A percentile compares a stretch with the other conserved stretches of the same genome.
phyloP scores from a whole-genome alignment of 352 stramenopile genomes.

The Phytophthora europaea region DNA sequence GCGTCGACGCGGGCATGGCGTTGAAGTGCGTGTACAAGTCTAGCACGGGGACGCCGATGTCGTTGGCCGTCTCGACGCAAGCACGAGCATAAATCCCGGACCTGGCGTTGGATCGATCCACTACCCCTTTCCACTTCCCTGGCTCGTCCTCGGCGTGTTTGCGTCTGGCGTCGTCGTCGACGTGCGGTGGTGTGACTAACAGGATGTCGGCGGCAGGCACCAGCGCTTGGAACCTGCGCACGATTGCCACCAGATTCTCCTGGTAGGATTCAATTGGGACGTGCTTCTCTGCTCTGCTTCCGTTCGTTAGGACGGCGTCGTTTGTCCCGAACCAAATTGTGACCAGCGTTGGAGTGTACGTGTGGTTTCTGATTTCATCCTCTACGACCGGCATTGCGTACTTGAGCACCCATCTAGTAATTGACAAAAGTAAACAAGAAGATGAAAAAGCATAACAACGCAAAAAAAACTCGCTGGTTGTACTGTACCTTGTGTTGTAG shows the following conservation, averaged over 20 bases:
- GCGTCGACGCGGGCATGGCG: slow-evolving; percentile 35
- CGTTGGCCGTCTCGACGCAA: slow-evolving; percentile 43
- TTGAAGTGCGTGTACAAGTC: slow-evolving; percentile 63
- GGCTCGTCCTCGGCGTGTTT: slow-evolving; percentile 21
- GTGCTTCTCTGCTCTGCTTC: slow-evolving; percentile 20
- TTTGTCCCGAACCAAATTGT: slow-evolving; percentile 25
- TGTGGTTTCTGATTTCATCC: slow-evolving; percentile 6
- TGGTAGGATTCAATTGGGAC: slow-evolving; percentile 27
- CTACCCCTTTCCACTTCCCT: neutral
- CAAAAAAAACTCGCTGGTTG: neutral
- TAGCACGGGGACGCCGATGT: slow-evolving; percentile 38
- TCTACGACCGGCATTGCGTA: slow-evolving; percentile 21
- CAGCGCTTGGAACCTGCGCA: slow-evolving; percentile 4
- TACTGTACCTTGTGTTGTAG: slow-evolving; percentile 35
- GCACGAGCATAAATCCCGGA: slow-evolving; percentile 42
- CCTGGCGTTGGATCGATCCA: slow-evolving; percentile 30
- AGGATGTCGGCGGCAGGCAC: slow-evolving; percentile 41
- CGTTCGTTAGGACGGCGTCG: slow-evolving; percentile 18
- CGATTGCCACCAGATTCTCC: slow-evolving; percentile 24
- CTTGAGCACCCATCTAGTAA: slow-evolving; percentile 42
- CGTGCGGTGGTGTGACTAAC: slow-evolving; percentile 45
- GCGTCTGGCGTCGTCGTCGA: slow-evolving; percentile 21
- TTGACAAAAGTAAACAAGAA: neutral
- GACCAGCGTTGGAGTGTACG: slow-evolving; percentile 20
- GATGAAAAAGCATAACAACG: neutral